Evolutionary conservation across 345 rosid genomes (phyloP), one percentile per base, ranked within the genome.

Genomic region (Bruguiera parviflora): DNA sequence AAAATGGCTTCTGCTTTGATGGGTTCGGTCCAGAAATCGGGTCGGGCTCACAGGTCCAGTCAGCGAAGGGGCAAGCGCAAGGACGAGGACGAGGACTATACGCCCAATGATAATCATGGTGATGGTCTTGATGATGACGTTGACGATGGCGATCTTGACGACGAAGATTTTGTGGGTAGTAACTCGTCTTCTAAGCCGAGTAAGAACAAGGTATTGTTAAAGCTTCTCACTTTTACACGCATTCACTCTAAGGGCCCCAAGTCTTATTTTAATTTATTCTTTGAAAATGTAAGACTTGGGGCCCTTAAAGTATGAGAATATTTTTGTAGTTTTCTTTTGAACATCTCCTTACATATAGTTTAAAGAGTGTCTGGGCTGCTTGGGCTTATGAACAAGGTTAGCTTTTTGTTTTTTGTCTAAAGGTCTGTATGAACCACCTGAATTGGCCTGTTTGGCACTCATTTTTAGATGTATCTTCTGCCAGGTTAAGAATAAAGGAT

Each of bases 51-150:
- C 15, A 57, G 25, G 31, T 49, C 61, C n/a, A 51, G 7, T 49
- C 59, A 29, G 49, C 51, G 60, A 47, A 81, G 80, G 73, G 87
- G 82, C 64, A 86, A 87, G 71, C 74, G 80, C 39, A 88, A 73
- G 78, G 66, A 82, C 27, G 91, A 88, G 22, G 92, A 91, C 61
- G 93, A 84, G 61, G 98, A 91, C 71, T 93, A 86, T 61, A 75
- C 24, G 65, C 97, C 92, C 46, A 68, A 46, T 62, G 64, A 73
- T 58, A 79, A 77, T 11, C 84, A 55, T 0, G 78, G 64, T 8
- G 61, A 28, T n/a, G 83, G 70, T 2, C 75, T n/a, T 4, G 77
- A 62, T 5, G 85, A 67, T 0, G 80, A 73, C 1, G 77, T 32
- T 3, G 79, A 67, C 3, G 81, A 67, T 20, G 82, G 53, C n/a